These are phyloP conservation scores for Phanerodontia chrysosporium DNA, from an alignment of 768 basidiomycete species.

Conservation along the genomic window DNA sequence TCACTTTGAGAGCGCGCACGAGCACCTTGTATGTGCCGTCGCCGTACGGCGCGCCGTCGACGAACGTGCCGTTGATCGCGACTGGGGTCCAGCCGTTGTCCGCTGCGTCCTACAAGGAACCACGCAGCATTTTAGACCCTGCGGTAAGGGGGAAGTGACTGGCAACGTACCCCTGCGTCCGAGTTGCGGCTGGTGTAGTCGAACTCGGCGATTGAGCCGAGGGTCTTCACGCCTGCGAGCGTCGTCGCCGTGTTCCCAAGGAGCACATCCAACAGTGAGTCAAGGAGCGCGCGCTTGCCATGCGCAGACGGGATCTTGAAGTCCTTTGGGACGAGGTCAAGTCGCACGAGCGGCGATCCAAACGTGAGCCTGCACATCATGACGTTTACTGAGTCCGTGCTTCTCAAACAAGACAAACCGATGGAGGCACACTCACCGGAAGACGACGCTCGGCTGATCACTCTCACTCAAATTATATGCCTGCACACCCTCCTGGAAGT, in stretches of 20 bases:
- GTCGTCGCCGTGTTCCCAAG: constrained; percentile 27
- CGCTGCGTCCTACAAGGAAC: constrained; percentile 11
- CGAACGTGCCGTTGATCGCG: constrained; percentile 24
- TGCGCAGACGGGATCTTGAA: constrained; percentile 36
- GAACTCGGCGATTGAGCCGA: constrained; percentile 46
- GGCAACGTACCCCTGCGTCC: constrained; percentile 20
- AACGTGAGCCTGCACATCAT: constrained; percentile 38
- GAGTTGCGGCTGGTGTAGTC: constrained; percentile 46
- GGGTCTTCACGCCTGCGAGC: constrained; percentile 31
- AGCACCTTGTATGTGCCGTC: constrained; percentile 39
- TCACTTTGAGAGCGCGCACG: constrained; percentile 37
- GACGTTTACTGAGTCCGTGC: too few relatives aligned
- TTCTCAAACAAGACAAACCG: too few relatives aligned
- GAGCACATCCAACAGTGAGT: too few relatives aligned
- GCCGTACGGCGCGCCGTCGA: constrained; percentile 35
- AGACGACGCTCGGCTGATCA: constrained; percentile 35
- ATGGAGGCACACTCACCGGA: background rate
- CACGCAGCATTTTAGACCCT: background rate
- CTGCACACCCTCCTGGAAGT: constrained; percentile 38
- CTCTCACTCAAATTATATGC: constrained; percentile 42
- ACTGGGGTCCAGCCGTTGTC: constrained; percentile 27
- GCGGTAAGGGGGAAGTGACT: background rate
- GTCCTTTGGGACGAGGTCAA: constrained; percentile 45
- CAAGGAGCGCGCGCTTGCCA: constrained; percentile 11
- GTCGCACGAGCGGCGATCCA: constrained; percentile 41